Evolutionary conservation across 768 basidiomycete genomes (phyloP), one percentile per base, ranked within the genome.

Genomic region (Kwoniella sp.): DNA sequence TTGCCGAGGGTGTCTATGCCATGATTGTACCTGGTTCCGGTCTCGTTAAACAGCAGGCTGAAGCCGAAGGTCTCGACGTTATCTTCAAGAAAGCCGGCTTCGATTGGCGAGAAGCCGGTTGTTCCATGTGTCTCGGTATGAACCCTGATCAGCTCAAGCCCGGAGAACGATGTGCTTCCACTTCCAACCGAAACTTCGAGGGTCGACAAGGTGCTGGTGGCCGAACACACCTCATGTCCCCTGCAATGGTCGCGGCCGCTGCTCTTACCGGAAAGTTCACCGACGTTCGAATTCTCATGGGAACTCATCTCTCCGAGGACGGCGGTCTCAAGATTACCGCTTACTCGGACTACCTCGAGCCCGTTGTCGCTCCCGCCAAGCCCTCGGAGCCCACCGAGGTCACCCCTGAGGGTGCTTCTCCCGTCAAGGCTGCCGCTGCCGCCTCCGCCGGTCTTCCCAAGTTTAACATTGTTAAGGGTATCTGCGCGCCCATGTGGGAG

Each of bases 101-200:
- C 74, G 92, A 95, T 74, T 94, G 92, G 92, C 86, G 92, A 55
- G 92, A 95, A 80, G 92, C 92, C 30, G 92, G 92, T 33, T 95
- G 92, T 77, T 95, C 92, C 17, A 95, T 95, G 92, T 95, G 92
- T 81, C 80, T 95, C 69, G 92, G 91, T 46, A 95, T 95, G 92
- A 95, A 95, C 80, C 90, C 91, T 13, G 92, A 95, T 80, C 90
- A 92, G 74, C 83, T 95, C 54, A 84, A 85, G 19, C 90, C 91
- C 1, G 88, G 89, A 58, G 82, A 85, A 74, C 88, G 92, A 48
- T 94, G 92, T 73, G 92, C 92, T 10, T 91, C 90, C 69, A 94
- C 92, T 37, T 91, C 90, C 72, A 93, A 94, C 81, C 86, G 92
- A 63, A 94, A 95, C 82, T 93, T 95, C 69, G 91, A 94, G 81